Evolutionary conservation across 1,139 yeast species (phyloP), one percentile per base, ranked within the genome.

Genomic region (Groenewaldozyma auringiensis): DNA sequence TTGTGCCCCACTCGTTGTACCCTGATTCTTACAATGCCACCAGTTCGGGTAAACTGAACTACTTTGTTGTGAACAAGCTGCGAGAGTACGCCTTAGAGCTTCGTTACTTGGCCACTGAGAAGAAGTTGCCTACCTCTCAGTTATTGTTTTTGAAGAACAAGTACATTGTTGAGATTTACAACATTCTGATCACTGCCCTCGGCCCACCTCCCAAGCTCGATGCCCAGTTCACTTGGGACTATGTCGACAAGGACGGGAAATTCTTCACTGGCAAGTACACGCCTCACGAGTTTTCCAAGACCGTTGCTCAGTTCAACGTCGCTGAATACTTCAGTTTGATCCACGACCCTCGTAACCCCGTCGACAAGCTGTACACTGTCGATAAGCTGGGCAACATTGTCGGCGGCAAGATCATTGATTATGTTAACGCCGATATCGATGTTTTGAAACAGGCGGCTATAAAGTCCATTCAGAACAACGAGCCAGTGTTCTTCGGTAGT

Each of bases 401-500:
- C 45, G 78, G 74, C n/a, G 85, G 84, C 25, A 76, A 77, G 63
- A 73, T 76, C 43, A 72, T 79, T 49, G 83, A 77, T 58, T 80
- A 79, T 57, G 80, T 79, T 49, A 80, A 80, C 59, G 71, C 76
- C 21, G 72, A 73, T 13, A 65, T 76, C 44, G 61, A 63, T 13
- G 69, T 65, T 35, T 65, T 80, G 51, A 80, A 80, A 62, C 50
- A 68, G 41, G 72, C 77, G 14, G 83, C 81, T 21, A 78, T 80
- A 51, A 68, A 68, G 46, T 73, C 78, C 74, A 71, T 80, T 58
- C 70, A 78, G 57, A 73, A 72, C 55, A 75, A 79, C 56, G 79
- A 78, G 53, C 85, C 85, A 0, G 78, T 80, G 11, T 80, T 80
- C 64, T 80, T 80, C 58, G 85, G 85, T 8, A 76, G 76, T n/a